Evolutionary conservation across 164 flowering plant genomes (phyloP).

Genomic region (Liriodendron chinense): DNA sequence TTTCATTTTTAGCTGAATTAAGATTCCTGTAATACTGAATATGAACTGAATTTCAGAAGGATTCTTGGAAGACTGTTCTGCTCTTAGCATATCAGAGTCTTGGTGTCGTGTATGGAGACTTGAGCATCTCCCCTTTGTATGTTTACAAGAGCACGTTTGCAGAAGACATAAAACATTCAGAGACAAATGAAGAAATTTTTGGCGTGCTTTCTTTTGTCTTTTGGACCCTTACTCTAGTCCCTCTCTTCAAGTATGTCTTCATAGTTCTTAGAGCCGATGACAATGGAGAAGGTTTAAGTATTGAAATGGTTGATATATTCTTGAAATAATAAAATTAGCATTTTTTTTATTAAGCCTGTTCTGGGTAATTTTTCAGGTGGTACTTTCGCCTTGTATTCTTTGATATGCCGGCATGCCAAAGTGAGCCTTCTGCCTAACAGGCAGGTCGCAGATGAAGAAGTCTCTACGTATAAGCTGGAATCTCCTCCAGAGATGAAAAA

Average conservation of each 20-base stretch:
- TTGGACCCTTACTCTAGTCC: constrained; percentile 74
- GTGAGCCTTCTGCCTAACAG: constrained; percentile 76
- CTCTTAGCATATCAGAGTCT: constrained; percentile 83
- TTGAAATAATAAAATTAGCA: neutral
- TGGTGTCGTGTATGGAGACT: constrained; percentile 90
- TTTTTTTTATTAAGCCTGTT: neutral
- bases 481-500: constrained; percentile 47
- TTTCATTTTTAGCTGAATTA: neutral
- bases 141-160: constrained; percentile 89
- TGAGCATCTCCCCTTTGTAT: constrained; percentile 82
- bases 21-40: neutral
- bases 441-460: constrained; percentile 75
- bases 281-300: constrained; percentile 72
- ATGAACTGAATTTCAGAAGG: constrained; percentile 47
- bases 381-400: constrained; percentile 75
- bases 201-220: constrained; percentile 81
- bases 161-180: constrained; percentile 75
- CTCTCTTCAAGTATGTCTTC: constrained; percentile 74
- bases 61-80: constrained; percentile 67
- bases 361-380: constrained; percentile 51
- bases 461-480: constrained; percentile 72
- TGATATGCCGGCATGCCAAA: constrained; percentile 76
- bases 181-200: constrained; percentile 82
- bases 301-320: neutral
- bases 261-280: constrained; percentile 79